These are phyloP conservation scores for Geosmithia morbida DNA, from an alignment of 2,329 filamentous ascomycete species.

Conservation along the genomic window DNA sequence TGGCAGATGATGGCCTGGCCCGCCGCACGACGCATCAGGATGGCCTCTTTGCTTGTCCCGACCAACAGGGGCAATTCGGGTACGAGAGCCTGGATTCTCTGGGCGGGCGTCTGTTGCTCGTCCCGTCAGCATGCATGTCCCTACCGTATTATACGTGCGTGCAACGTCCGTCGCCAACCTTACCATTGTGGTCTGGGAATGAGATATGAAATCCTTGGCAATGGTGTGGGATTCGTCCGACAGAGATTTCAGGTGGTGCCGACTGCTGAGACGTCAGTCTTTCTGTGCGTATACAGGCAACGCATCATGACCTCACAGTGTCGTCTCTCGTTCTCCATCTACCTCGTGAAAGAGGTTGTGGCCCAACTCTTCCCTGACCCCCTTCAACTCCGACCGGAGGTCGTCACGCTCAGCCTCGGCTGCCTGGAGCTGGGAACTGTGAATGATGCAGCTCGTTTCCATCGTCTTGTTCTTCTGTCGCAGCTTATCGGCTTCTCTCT, in stretches of 20 bases:
- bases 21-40: background rate
- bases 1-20: background rate
- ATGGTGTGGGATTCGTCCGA: background rate
- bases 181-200: background rate
- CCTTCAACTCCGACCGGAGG: background rate
- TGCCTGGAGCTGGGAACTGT: background rate
- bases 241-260: background rate
- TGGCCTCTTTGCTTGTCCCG: background rate
- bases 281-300: too few relatives aligned
- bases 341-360: background rate
- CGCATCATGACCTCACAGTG: background rate
- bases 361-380: background rate
- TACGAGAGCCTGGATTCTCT: background rate
- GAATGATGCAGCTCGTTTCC: background rate
- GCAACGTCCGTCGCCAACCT: background rate
- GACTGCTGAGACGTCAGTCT: background rate
- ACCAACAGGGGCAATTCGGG: background rate
- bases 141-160: background rate
- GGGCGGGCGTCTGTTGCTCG: background rate
- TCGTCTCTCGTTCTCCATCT: background rate
- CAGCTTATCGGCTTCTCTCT: background rate
- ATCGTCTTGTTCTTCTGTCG: background rate
- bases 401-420: background rate
- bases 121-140: background rate
- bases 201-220: background rate